Percentiles rank a stretch among this genome's conserved stretches.
Conservation (phyloP, 2,329 filamentous ascomycete genomes). For the Pseudogymnoascus sp. region DNA sequence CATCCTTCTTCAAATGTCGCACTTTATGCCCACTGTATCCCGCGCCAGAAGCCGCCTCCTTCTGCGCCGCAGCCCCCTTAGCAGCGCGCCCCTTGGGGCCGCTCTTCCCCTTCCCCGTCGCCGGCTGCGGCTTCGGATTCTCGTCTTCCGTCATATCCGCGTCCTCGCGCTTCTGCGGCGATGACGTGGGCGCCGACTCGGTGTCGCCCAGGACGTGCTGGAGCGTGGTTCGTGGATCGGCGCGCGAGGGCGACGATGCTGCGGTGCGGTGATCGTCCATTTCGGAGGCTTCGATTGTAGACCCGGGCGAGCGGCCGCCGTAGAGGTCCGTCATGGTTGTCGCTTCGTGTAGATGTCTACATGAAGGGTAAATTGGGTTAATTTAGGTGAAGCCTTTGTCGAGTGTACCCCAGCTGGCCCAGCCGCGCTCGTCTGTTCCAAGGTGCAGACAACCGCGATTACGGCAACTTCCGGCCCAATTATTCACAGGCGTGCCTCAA, state of each 20-base stretch:
- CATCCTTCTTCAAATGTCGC: constrained; percentile 78
- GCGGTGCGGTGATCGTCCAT: constrained; percentile 24
- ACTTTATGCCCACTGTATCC: constrained; percentile 51
- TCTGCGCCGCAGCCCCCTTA: constrained; percentile 11
- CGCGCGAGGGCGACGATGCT: constrained; percentile 23
- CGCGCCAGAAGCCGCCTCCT: constrained; percentile 13
- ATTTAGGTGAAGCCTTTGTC: background rate
- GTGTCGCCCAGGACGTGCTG: constrained; percentile 22
- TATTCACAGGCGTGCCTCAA: background rate
- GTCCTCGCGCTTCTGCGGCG: constrained; percentile 13
- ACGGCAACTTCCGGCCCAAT: background rate
- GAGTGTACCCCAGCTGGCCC: background rate
- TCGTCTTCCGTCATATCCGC: constrained; percentile 29
- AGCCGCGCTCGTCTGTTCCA: constrained; percentile 6
- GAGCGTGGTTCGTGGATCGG: constrained; percentile 24
- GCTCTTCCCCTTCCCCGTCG: constrained; percentile 17
- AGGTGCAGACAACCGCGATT: background rate
- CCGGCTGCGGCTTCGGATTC: constrained; percentile 23
- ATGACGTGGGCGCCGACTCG: constrained; percentile 22
- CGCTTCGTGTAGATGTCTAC: background rate
- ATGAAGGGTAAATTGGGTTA: background rate
- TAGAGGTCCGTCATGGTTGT: constrained; percentile 18
- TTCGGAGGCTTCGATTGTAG: constrained; percentile 27
- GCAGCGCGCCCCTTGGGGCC: constrained; percentile 20
- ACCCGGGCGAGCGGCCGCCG: constrained; percentile 20